Conservation (phyloP, 1,284 basidiomycete genomes). For the Phlebopus sp. region DNA sequence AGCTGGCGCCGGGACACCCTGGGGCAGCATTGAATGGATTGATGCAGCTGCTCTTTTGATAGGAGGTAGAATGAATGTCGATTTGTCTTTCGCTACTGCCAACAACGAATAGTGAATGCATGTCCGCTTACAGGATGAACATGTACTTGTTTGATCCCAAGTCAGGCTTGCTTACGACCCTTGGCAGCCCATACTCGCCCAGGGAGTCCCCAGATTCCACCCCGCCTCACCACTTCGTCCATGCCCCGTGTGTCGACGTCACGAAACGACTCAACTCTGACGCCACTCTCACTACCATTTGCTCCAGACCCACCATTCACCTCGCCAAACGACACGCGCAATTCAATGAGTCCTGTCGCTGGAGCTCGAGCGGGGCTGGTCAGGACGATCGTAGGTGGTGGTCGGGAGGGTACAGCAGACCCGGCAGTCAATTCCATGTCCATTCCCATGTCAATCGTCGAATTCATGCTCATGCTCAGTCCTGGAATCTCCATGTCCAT, state of each 20-base stretch:
- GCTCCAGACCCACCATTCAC: constrained; percentile 14
- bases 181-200: constrained; percentile 30
- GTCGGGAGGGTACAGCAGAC: constrained; percentile 24
- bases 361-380: constrained; percentile 20
- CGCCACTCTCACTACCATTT: constrained; percentile 19
- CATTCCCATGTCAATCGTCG: constrained; percentile 29
- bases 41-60: not conserved
- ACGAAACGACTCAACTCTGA: constrained; percentile 25
- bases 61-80: not conserved
- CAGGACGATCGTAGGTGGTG: constrained; percentile 28
- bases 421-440: constrained; percentile 19
- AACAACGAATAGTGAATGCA: too few species aligned
- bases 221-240: constrained; percentile 32
- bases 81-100: not conserved
- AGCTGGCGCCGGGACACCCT: not conserved
- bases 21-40: not conserved
- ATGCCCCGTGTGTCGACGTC: constrained; percentile 31
- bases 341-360: constrained; percentile 21
- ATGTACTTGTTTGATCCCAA: too few species aligned
- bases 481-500: constrained; percentile 36
- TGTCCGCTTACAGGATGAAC: too few species aligned
- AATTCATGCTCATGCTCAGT: constrained; percentile 34
- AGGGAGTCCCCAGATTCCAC: constrained; percentile 32
- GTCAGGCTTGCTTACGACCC: constrained; percentile 11
- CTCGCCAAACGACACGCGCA: constrained; percentile 31